Percentiles rank a stretch among this genome's conserved stretches.
Conservation (phyloP, 2,329 filamentous ascomycete genomes). For the Diaporthe citrichinensis region DNA sequence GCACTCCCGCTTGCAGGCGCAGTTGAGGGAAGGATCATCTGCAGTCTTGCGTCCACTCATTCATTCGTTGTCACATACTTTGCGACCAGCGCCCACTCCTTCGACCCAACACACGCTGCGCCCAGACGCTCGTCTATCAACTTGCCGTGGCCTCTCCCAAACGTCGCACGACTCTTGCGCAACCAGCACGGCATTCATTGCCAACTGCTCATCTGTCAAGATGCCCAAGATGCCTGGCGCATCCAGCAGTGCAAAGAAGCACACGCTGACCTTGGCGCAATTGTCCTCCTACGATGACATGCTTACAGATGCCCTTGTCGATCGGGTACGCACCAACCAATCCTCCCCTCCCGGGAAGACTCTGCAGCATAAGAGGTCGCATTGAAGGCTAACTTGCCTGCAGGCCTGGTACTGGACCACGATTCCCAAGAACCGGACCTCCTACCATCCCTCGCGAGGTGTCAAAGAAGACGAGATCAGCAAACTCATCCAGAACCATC, state of each 20-base stretch:
- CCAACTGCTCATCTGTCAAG: conserved; percentile 42
- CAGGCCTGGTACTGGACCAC: conserved; percentile 97
- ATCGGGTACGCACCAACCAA: conserved; percentile 79
- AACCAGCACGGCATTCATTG: conserved; percentile 57
- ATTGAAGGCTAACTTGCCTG: conserved; percentile 43
- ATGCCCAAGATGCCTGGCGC: conserved; percentile 45
- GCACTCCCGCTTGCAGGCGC: conserved; percentile 34
- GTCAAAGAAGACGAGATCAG: conserved; percentile 76
- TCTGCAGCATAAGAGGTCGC: conserved; percentile 6
- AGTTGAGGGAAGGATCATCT: conserved; percentile 36
- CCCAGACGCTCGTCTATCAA: background rate
- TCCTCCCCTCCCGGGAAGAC: background rate
- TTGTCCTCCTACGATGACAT: conserved; percentile 96
- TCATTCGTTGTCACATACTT: conserved; percentile 11
- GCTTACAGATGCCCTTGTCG: conserved; percentile 92
- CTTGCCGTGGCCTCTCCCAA: conserved; percentile 4
- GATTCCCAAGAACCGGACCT: conserved; percentile 92
- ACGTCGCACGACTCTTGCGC: conserved; percentile 30
- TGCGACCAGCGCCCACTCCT: conserved; percentile 16
- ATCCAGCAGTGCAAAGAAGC: conserved; percentile 66
- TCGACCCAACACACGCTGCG: background rate
- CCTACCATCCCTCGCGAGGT: conserved; percentile 87
- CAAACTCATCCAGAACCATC: conserved; percentile 72
- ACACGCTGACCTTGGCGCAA: conserved; percentile 86
- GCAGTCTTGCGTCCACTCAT: conserved; percentile 40